Evolutionary conservation across 768 basidiomycete species (phyloP), one percentile per base, ranked within the genome.

Genomic region (Trametes cinnabarina): DNA sequence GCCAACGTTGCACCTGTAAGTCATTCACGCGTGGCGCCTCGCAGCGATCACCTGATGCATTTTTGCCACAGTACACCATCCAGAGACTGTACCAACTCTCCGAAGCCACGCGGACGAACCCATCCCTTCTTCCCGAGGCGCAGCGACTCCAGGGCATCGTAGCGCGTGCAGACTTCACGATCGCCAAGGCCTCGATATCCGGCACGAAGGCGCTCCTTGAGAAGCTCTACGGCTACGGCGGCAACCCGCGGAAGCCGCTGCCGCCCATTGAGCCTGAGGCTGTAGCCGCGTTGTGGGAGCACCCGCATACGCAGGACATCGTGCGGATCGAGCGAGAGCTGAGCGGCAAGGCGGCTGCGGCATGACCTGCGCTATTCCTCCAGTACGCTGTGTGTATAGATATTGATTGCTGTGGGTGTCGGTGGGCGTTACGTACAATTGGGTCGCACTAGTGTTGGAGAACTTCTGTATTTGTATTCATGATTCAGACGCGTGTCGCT

Each of bases 181-280:
- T 94, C 64, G 82, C 88, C 23, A 87, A 88, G 66, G 74, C 83
- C 2, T 86, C 85, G 2, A 86, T 96, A 60, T 74, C 87, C 6
- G 93, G 94, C 5, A 93, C 88, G n/a, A 96, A 96, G 72, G 86
- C 76, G 67, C 77, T 90, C 40, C 72, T 94, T 14, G 77, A 91
- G 69, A 87, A 81, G 67, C 69, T 89, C 19, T 80, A 87, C 62
- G 92, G 92, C 9, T 94, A 94, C 68, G 91, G 92, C 14, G 92
- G 92, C 0, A 66, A 73, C 23, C 86, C 92, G n/a, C 79, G 94
- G 52, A 82, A 80, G 66, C 94, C 94, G 12, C 79, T 96, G 47
- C 80, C 83, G 46, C 85, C 88, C 10, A 84, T 88, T 15, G 78
- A 79, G 7, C 65, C 76, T 46, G 78, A 70, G 43, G 82, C 74